These are phyloP conservation scores for Collybia nuda DNA, from an alignment of 768 basidiomycete species.

Conservation along the genomic window DNA sequence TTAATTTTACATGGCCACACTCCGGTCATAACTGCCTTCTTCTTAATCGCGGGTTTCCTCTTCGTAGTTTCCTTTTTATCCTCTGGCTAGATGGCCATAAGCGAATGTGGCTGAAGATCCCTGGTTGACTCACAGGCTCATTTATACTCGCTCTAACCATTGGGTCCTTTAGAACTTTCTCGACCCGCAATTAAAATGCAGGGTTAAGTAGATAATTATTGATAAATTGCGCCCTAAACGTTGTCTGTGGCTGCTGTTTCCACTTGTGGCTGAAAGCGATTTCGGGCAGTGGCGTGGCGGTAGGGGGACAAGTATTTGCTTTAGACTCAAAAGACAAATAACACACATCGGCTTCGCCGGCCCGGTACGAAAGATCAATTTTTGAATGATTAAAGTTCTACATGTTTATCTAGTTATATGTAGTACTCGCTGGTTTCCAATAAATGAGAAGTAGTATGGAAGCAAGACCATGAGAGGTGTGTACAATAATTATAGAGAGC, in stretches of 20 bases:
- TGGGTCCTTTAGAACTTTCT: constrained; percentile 1
- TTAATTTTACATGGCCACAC: constrained; percentile 81
- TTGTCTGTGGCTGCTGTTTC: constrained; percentile 7
- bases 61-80: constrained; percentile 25
- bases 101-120: constrained; percentile 9
- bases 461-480: constrained; percentile 17
- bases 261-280: constrained; percentile 3
- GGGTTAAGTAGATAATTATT: background rate
- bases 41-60: constrained; percentile 29
- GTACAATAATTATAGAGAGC: constrained; percentile 13
- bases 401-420: no score
- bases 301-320: constrained; percentile 11
- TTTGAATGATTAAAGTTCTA: no score
- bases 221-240: background rate
- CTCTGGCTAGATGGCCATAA: constrained; percentile 19
- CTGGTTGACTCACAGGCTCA: constrained; percentile 23
- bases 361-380: no score
- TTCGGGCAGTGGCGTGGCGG: constrained; percentile 9
- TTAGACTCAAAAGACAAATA: constrained; percentile 11
- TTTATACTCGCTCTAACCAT: constrained; percentile 23
- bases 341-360: background rate
- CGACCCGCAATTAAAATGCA: constrained; percentile 1
- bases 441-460: constrained; percentile 3
- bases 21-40: constrained; percentile 49
- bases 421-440: no score